These are phyloP conservation scores for Bipolaris victoriae DNA, from an alignment of 2,329 filamentous ascomycete genomes.

Conservation along the genomic window DNA sequence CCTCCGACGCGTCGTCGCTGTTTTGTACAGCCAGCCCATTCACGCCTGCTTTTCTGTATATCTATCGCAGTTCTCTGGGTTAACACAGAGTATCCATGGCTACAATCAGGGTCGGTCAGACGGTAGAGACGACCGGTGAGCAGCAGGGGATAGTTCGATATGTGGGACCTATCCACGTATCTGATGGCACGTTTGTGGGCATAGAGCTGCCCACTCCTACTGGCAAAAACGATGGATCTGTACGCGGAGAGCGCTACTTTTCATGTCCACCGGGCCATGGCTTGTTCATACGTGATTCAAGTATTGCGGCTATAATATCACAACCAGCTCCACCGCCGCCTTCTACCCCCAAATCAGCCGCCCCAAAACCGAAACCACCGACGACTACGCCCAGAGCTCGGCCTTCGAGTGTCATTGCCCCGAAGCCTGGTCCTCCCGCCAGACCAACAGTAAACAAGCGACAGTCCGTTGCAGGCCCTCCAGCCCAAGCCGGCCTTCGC, in stretches of 20 bases:
- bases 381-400: conserved; percentile 27
- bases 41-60: conserved; percentile 4
- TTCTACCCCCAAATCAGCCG: conserved; percentile 9
- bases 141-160: conserved; percentile 81
- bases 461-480: conserved; percentile 27
- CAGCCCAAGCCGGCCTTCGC: conserved; percentile 16
- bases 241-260: conserved; percentile 88
- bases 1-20: conserved; percentile 21
- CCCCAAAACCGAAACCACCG: conserved; percentile 22
- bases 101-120: conserved; percentile 64
- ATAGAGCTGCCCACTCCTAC: conserved; percentile 81
- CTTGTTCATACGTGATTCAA: conserved; percentile 84
- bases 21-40: conserved; percentile 6
- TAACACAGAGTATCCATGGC: conserved; percentile 28
- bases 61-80: background rate
- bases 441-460: conserved; percentile 27
- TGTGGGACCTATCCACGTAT: conserved; percentile 79
- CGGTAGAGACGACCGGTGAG: conserved; percentile 78
- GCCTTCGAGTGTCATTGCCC: conserved; percentile 31
- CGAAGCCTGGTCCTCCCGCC: conserved; percentile 17
- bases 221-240: conserved; percentile 93
- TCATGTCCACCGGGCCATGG: conserved; percentile 72
- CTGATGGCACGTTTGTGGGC: conserved; percentile 84
- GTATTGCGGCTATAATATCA: conserved; percentile 62
- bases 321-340: conserved; percentile 50